A percentile compares a stretch with the other conserved stretches of the same genome.
phyloP scores from a whole-genome alignment of 345 rosid genomes.

The Cardamine occulta region DNA sequence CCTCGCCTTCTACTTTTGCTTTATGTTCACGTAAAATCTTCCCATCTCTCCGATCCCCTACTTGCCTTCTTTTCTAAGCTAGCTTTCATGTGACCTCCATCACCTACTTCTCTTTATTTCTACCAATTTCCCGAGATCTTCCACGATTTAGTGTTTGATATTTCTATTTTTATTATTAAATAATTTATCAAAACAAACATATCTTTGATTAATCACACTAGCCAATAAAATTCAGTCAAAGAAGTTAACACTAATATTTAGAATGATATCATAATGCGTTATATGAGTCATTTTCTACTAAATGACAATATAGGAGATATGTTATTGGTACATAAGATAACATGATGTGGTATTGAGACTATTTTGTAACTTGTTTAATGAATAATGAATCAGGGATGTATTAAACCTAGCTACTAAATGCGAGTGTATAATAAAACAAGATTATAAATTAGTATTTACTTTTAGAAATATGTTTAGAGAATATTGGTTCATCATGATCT shows the following conservation, averaged over 20 bases:
- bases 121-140: neutral
- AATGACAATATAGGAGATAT: conserved; percentile 27
- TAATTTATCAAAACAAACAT: neutral
- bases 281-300: neutral
- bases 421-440: neutral
- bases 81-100: conserved; percentile 44
- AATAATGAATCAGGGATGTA: neutral
- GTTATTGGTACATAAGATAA: conserved; percentile 20
- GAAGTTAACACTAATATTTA: neutral
- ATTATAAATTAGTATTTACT: neutral
- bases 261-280: neutral
- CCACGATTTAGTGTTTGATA: conserved; percentile 1
- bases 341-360: conserved; percentile 20
- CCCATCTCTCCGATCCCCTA: conserved; percentile 19
- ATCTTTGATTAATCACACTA: neutral
- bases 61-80: conserved; percentile 43
- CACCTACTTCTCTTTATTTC: conserved; percentile 20
- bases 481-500: conserved; percentile 3
- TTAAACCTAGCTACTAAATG: neutral
- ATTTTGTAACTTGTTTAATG: conserved; percentile 8
- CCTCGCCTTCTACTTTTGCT: conserved; percentile 36
- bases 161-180: neutral
- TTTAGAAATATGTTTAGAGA: neutral
- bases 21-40: conserved; percentile 36
- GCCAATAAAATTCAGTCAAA: neutral